Percentiles rank a stretch among this genome's conserved stretches.
phyloP scores from a whole-genome alignment of 2,329 filamentous ascomycete genomes.

The Colletotrichum tropicale region DNA sequence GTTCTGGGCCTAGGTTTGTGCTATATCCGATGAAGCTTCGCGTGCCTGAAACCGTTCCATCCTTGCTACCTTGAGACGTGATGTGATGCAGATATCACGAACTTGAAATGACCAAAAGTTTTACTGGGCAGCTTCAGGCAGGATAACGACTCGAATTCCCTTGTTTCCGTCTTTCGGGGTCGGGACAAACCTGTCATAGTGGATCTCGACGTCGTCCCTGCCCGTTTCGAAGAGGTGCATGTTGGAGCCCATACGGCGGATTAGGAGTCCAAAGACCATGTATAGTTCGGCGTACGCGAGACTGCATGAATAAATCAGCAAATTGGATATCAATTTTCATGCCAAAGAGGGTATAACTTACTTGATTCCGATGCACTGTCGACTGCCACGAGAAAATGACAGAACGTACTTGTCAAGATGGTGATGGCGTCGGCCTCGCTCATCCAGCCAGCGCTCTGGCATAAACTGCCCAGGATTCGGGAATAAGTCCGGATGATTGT shows the following conservation, averaged over 20 bases:
- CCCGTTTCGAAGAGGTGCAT: background rate
- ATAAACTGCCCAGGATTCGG: conserved; percentile 25
- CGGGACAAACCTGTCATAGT: background rate
- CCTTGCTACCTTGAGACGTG: background rate
- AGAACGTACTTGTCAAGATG: background rate
- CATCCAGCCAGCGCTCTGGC: conserved; percentile 28
- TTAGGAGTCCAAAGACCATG: background rate
- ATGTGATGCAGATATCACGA: background rate
- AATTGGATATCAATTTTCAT: background rate
- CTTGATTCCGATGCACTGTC: background rate
- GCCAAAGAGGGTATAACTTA: background rate
- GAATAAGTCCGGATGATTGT: conserved; percentile 27
- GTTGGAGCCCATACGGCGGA: background rate
- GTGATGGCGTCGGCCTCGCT: background rate
- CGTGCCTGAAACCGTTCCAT: background rate
- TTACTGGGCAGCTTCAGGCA: background rate
- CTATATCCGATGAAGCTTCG: background rate
- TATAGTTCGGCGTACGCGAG: background rate
- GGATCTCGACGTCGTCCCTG: background rate
- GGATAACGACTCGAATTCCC: background rate
- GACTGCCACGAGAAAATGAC: background rate
- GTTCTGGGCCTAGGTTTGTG: background rate
- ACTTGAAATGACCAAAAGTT: background rate
- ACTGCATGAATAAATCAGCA: background rate
- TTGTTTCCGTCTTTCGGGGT: background rate